Base-by-base conservation (phyloP, 2,329 filamentous ascomycete species). In the Botrytis medusae region DNA sequence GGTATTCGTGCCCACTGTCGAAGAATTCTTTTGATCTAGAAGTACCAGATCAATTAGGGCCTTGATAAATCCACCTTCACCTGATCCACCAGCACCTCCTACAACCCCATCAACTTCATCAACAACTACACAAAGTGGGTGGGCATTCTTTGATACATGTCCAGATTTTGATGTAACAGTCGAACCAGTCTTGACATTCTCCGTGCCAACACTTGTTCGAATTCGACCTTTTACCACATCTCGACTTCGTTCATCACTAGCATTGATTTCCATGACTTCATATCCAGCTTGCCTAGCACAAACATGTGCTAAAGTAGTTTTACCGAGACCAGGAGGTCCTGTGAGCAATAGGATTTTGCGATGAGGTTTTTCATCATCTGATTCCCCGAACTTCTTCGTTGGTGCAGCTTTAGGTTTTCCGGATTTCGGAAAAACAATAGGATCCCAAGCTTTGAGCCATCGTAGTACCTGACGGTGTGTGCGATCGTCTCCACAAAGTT, bases 41-140 rank as follows among this genome's bases (percentile, higher is more conserved):
- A 92, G 85, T 63, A 98, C 91, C 6, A 99, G 87, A 78, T 99
- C 96, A 75, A 99, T 95, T 74, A 99, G 84, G 1, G 96, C 96
- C 81, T 94, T 97, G 82, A 99, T 91, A 77, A 99, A 99, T 0
- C 96, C 96, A 69, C 95, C 95, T 81, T 99, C 96, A 54, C 94
- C 93, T 42, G 91, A 90, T 37, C 85, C 87, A 8, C 92, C 91
- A 68, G 92, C 91, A 18, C 95, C 94, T 34, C 92, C 87, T 3
- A 97, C 94, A 0, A 97, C 96, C 59, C 96, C 96, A 80, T 99
- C 96, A 1, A 98, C 96, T 83, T 99, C 96, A 79, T 99, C 96
- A 0, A 99, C 94, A 2, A 99, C 88, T 6, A 99, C 93, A 77
- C 96, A 99, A 0, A 98, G 91, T 0, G 96, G 97, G 74, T 91